Base-by-base conservation (phyloP, 192 early-diverging fungal species). In the Linnemannia zychae region DNA sequence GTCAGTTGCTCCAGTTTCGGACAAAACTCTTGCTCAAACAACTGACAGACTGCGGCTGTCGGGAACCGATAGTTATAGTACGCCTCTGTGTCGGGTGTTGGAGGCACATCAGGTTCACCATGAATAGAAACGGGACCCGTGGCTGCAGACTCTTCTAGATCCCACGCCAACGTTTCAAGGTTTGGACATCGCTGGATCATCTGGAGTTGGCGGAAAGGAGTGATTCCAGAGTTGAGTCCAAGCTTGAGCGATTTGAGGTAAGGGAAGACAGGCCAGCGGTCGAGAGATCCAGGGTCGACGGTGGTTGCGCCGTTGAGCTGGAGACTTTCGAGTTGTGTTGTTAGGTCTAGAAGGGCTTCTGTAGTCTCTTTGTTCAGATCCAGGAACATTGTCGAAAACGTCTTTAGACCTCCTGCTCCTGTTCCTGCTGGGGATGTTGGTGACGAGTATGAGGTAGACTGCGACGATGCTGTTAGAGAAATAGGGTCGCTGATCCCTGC, bases 161-260 rank as follows among this genome's bases (percentile, higher is more conserved):
- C 31, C 77, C 77, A 79, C 3, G 37, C 37, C 7, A 79, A 38
- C 12, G 53, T 22, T 16, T 38, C 28, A 4, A 80, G 16, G 9
- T 36, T 34, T 0, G 71, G 78, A 34, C 78, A 74, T 24, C 67
- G 71, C 20, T 53, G 57, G 49, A 80, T 52, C 53, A 38, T 33
- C 40, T 74, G 36, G 49, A 68, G 47, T 28, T 74, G 71, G 20
- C 68, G 57, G 12, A 15, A n/a, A 1, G 47, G 24, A 0, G 71
- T 48, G 60, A 80, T 80, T 2, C 71, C 78, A 2, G 78, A 37
- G n/a, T 34, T 33, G 38, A 67, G 17, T 0, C 40, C 40, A 36
- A 80, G 44, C 12, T 68, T 33, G 38, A 80, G 48, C 2, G 17
- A 1, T 12, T 65, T 22, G 18, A 75, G 20, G 38, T 44, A 34